These are phyloP conservation scores for Saprolegnia parasitica DNA, from an alignment of 352 stramenopile species.

Conservation along the genomic window DNA sequence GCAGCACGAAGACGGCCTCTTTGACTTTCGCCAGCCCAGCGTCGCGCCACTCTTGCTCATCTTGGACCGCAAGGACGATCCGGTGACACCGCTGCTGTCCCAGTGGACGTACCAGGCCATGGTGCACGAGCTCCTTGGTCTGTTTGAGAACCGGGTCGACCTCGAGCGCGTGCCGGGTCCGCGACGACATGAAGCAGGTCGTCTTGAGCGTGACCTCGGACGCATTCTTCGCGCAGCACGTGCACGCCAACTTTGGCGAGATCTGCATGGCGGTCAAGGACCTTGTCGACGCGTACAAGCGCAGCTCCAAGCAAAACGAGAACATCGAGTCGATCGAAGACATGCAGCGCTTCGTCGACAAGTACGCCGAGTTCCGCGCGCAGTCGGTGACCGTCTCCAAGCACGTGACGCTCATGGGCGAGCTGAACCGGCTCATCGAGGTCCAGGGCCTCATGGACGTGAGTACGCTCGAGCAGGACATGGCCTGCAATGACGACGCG, in stretches of 20 bases:
- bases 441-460: conserved; percentile 97
- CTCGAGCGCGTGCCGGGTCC: conserved; percentile 91
- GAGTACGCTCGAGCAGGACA: conserved; percentile 94
- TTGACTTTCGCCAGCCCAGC: conserved; percentile 93
- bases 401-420: conserved; percentile 98
- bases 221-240: conserved; percentile 95
- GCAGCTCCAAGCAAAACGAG: conserved; percentile 77
- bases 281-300: conserved; percentile 88
- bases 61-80: conserved; percentile 97
- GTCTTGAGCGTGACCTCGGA: conserved; percentile 95
- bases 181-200: conserved; percentile 97
- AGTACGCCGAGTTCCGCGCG: conserved; percentile 94
- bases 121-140: conserved; percentile 98
- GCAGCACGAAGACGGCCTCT: conserved; percentile 93
- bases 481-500: conserved; percentile 83
- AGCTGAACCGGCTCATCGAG: conserved; percentile 96
- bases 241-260: conserved; percentile 98
- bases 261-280: conserved; percentile 94
- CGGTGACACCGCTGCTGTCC: conserved; percentile 96
- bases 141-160: conserved; percentile 98
- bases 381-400: conserved; percentile 97
- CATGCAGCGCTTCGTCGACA: conserved; percentile 99
- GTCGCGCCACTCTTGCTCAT: conserved; percentile 88
- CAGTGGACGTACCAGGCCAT: conserved; percentile 99
- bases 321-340: conserved; percentile 92